Conservation (phyloP, 768 basidiomycete species). For the Naganishia vaughanmartiniae region DNA sequence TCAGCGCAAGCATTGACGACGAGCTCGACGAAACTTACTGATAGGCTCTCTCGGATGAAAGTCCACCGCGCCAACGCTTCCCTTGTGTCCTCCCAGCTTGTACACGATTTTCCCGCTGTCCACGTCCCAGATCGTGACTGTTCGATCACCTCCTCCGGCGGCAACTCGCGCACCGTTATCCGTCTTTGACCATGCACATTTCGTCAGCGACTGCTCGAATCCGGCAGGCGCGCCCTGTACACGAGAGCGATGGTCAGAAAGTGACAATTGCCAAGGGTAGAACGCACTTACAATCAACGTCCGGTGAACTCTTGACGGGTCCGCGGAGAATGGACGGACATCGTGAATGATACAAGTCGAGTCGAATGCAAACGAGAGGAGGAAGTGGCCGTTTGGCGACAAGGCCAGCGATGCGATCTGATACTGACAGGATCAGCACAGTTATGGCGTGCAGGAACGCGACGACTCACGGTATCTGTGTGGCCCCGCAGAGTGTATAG, state of each 20-base stretch:
- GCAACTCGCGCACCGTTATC: slow-evolving; percentile 53
- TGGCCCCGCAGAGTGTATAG: slow-evolving; percentile 80
- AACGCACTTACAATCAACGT: slow-evolving; percentile 51
- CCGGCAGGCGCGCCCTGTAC: slow-evolving; percentile 78
- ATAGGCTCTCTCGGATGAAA: slow-evolving; percentile 96
- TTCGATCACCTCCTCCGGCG: slow-evolving; percentile 55
- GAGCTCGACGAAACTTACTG: slow-evolving; percentile 59
- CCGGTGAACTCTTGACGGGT: slow-evolving; percentile 76
- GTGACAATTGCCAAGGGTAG: neutral
- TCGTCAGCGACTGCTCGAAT: slow-evolving; percentile 82
- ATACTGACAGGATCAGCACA: neutral
- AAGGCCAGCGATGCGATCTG: slow-evolving; percentile 81
- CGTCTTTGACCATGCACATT: slow-evolving; percentile 76
- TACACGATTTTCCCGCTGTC: slow-evolving; percentile 49
- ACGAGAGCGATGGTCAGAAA: slow-evolving; percentile 31
- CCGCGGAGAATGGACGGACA: slow-evolving; percentile 86
- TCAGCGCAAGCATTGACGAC: slow-evolving; percentile 2
- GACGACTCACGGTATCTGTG: slow-evolving; percentile 64
- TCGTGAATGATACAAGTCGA: slow-evolving; percentile 87
- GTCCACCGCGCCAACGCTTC: slow-evolving; percentile 90
- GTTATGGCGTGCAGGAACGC: neutral
- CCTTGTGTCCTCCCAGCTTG: slow-evolving; percentile 85
- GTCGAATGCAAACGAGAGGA: slow-evolving; percentile 87
- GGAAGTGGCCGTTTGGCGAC: slow-evolving; percentile 80
- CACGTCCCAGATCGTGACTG: slow-evolving; percentile 54